A percentile compares a stretch with the other conserved stretches of the same genome.
These are phyloP conservation scores for Daldinia vernicosa DNA, from an alignment of 495 filamentous ascomycete genomes.

Conservation along the genomic window DNA sequence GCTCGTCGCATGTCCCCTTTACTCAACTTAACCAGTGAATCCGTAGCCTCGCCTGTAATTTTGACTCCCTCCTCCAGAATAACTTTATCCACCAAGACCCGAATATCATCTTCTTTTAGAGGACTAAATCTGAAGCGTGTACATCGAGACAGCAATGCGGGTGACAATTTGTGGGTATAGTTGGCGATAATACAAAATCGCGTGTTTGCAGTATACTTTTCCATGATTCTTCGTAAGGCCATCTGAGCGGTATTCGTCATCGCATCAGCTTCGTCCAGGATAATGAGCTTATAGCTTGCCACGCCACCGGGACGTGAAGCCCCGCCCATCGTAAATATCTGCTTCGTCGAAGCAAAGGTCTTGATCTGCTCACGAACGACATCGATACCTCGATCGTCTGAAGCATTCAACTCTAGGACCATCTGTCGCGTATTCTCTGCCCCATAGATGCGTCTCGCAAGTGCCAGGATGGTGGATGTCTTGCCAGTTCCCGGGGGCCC, in stretches of 20 bases:
- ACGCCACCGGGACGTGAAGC: constrained; percentile 55
- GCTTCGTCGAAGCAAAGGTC: constrained; percentile 86
- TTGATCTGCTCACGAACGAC: constrained; percentile 99
- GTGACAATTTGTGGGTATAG: constrained; percentile 98
- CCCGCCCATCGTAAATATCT: constrained; percentile 63
- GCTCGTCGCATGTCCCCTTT: constrained; percentile 97
- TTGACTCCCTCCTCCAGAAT: constrained; percentile 87
- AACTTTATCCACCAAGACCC: constrained; percentile 84
- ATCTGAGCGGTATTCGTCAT: constrained; percentile 98
- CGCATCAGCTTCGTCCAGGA: constrained; percentile 97
- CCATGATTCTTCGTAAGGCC: constrained; percentile 97
- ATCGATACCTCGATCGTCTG: constrained; percentile 96
- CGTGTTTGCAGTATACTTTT: constrained; percentile 98
- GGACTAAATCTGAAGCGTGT: constrained; percentile 96
- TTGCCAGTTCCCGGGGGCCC: constrained; percentile 97
- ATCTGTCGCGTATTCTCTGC: constrained; percentile 93
- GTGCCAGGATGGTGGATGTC: constrained; percentile 91
- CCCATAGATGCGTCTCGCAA: constrained; percentile 93
- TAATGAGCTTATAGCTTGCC: constrained; percentile 90
- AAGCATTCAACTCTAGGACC: constrained; percentile 97
- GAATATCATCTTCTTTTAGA: constrained; percentile 86
- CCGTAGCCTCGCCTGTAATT: constrained; percentile 79
- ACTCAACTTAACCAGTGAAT: constrained; percentile 84
- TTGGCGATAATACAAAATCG: constrained; percentile 99
- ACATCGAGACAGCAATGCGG: constrained; percentile 90